A percentile compares a stretch with the other conserved stretches of the same genome.
Conservation (phyloP, 2,329 filamentous ascomycete species). For the Coniochaeta pulveracea region DNA sequence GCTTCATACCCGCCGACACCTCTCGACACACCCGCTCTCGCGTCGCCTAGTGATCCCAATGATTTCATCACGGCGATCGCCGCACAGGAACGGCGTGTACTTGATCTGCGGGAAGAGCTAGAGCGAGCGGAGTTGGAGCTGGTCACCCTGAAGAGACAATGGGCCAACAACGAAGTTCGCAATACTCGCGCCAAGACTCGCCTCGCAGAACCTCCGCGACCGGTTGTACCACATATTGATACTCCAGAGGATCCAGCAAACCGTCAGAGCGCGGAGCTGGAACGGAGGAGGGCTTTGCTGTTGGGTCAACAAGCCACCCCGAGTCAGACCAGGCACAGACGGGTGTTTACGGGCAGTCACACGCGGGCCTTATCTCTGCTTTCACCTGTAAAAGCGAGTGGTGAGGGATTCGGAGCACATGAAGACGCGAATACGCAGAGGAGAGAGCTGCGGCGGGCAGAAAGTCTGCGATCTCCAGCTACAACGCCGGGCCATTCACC, state of each 20-base stretch:
- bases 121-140: slow-evolving; percentile 70
- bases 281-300: slow-evolving; percentile 60
- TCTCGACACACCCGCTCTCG: slow-evolving; percentile 27
- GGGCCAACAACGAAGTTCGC: slow-evolving; percentile 64
- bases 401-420: slow-evolving; percentile 27
- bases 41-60: slow-evolving; percentile 42
- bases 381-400: slow-evolving; percentile 49
- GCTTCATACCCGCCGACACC: slow-evolving; percentile 39
- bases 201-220: slow-evolving; percentile 46
- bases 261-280: slow-evolving; percentile 49
- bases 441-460: too few species aligned
- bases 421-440: slow-evolving; percentile 25
- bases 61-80: slow-evolving; percentile 83
- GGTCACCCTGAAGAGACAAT: slow-evolving; percentile 68
- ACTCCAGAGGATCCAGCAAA: slow-evolving; percentile 21
- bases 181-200: slow-evolving; percentile 66
- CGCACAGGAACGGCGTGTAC: slow-evolving; percentile 77
- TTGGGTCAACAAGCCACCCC: slow-evolving; percentile 29
- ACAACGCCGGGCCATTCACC: slow-evolving; percentile 18
- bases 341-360: slow-evolving; percentile 58
- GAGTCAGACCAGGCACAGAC: slow-evolving; percentile 34
- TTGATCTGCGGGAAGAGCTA: slow-evolving; percentile 89
- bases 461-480: slow-evolving; percentile 29
- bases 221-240: slow-evolving; percentile 16
- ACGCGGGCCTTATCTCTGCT: slow-evolving; percentile 65